Base-by-base conservation (phyloP, 495 filamentous ascomycete genomes). In the Evansstolkia leycettana region DNA sequence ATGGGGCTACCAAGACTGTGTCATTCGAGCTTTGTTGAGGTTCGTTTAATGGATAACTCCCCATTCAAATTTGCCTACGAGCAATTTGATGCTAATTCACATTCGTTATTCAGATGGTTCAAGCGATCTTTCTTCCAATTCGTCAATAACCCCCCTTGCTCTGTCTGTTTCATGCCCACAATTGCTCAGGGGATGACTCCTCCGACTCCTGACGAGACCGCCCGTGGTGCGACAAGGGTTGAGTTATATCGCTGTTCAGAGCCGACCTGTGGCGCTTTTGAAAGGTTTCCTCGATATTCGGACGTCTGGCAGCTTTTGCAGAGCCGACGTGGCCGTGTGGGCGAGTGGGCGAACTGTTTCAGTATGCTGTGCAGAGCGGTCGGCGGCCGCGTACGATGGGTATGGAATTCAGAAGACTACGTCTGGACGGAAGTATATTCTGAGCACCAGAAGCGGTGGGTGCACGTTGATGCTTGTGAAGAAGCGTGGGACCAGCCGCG, bases 1-100 rank as follows among this genome's bases (percentile, higher is more conserved):
- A 70, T 99, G 92, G 92, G 88, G 86, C 10, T 94, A 95, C 50
- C 92, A 96, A 58, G 90, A 99, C 64, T 99, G 89, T 64, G 84
- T 95, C 19, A 80, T 99, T 45, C 76, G 81, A 47, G 83, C 90
- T 40, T 65, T 99, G 40, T 60, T 95, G 39, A 87, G 76, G 85
- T 63, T 45, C 37, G 54, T 57, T 36, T 9, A 23, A 23, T 23
- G 20, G n/a, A n/a, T n/a, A n/a, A n/a, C n/a, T n/a, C n/a, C n/a
- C n/a, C n/a, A n/a, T 31, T 33, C 14, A 7, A 8, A 17, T 33
- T 19, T 17, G n/a, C 17, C 17, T 19, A 8, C 9, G 3, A 3
- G 14, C n/a, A 11, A n/a, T 33, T 19, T 8, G 9, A 33, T 17
- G 14, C 30, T 19, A 33, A 33, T 13, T 33, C 7, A 16, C 6